Conservation (phyloP, 2,329 filamentous ascomycete species). For the Hypoxylon rubiginosum region DNA sequence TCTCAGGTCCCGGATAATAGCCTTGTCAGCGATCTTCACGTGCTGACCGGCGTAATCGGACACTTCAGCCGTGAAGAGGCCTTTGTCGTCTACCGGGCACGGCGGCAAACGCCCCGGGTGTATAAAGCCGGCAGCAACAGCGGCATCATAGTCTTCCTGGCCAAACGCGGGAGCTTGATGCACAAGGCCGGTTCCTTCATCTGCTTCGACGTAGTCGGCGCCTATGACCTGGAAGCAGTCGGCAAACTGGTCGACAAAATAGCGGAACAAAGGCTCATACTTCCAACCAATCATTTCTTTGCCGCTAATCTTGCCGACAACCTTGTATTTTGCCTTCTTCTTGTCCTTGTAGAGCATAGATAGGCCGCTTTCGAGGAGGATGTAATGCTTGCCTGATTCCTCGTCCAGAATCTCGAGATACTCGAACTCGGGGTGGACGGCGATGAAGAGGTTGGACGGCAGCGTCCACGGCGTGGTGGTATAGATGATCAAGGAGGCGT, state of each 20-base stretch:
- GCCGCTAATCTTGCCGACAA: conserved; percentile 83
- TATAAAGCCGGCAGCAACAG: conserved; percentile 81
- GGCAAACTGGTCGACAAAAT: conserved; percentile 85
- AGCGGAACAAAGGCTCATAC: conserved; percentile 90
- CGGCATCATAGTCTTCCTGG: conserved; percentile 94
- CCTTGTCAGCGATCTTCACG: conserved; percentile 92
- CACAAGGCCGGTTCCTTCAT: conserved; percentile 93
- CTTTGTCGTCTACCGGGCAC: conserved; percentile 89
- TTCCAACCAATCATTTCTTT: conserved; percentile 89
- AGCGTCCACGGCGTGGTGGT: conserved; percentile 91
- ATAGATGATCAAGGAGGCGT: conserved; percentile 38
- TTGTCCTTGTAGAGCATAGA: conserved; percentile 91
- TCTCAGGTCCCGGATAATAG: conserved; percentile 91
- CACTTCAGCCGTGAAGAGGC: conserved; percentile 82
- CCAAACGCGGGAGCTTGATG: conserved; percentile 95
- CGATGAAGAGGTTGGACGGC: conserved; percentile 83
- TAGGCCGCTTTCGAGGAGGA: conserved; percentile 85
- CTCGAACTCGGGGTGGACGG: conserved; percentile 84
- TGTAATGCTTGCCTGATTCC: conserved; percentile 83
- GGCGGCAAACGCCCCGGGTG: conserved; percentile 83
- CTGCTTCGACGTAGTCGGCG: conserved; percentile 87
- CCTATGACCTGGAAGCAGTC: conserved; percentile 80
- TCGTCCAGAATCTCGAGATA: conserved; percentile 90
- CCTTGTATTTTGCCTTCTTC: conserved; percentile 93
- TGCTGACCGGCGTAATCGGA: conserved; percentile 87